A percentile compares a stretch with the other conserved stretches of the same genome.
Evolutionary conservation across 257 asterid species (phyloP).

Genomic region (Solanum okadae): DNA sequence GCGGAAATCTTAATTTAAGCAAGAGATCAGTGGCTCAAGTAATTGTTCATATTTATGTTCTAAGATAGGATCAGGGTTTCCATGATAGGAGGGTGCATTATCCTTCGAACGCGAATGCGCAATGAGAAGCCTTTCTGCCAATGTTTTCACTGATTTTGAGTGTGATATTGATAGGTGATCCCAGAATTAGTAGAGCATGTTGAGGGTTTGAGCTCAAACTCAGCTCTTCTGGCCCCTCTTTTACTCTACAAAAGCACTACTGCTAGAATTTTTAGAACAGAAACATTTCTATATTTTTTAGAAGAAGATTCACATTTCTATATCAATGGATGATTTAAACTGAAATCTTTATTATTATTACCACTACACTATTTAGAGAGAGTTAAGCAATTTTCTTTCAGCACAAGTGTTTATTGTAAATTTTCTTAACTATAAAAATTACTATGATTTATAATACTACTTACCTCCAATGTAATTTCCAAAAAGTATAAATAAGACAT

Average conservation of each 20-base stretch:
- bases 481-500: not conserved
- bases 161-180: not conserved
- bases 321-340: not conserved
- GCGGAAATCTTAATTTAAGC: not conserved
- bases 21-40: slow-evolving; percentile 2
- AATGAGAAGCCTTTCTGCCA: not conserved
- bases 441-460: not conserved
- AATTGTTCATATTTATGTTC: not conserved
- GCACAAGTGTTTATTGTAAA: too few species aligned
- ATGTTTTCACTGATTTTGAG: not conserved
- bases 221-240: not conserved
- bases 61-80: not conserved
- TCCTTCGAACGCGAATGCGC: not conserved
- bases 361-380: not conserved
- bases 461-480: not conserved
- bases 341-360: not conserved
- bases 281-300: not conserved
- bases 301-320: too few species aligned
- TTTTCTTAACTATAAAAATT: too few species aligned
- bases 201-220: not conserved
- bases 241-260: not conserved
- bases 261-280: not conserved
- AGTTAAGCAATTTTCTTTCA: not conserved
- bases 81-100: not conserved
- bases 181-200: not conserved